A percentile compares a stretch with the other conserved stretches of the same genome.
Evolutionary conservation across 129 eudicot species (phyloP).

Genomic region (Helichrysum umbraculigerum): DNA sequence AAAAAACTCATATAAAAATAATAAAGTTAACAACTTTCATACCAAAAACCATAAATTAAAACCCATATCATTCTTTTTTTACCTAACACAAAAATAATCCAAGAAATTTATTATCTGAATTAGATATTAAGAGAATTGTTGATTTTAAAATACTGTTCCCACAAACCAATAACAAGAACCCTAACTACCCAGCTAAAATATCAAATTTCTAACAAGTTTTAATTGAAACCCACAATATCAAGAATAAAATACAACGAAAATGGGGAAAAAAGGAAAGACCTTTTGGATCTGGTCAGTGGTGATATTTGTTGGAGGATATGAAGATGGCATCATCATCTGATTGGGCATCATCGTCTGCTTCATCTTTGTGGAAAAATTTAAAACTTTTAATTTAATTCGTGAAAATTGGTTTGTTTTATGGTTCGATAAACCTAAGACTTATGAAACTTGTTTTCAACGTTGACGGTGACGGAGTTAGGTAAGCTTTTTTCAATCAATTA

Average conservation of each 20-base stretch:
- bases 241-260: neutral
- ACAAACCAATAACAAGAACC: slow-evolving; percentile 15
- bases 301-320: slow-evolving; percentile 73
- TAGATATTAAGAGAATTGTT: neutral
- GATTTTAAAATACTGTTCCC: neutral
- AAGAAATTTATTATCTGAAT: too few relatives aligned
- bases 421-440: slow-evolving; percentile 19
- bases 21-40: neutral
- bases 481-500: neutral
- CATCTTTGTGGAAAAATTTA: slow-evolving; percentile 21
- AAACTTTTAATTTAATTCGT: neutral
- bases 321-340: slow-evolving; percentile 40
- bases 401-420: neutral
- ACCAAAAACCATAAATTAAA: neutral
- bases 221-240: neutral
- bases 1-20: neutral
- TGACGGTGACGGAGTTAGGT: slow-evolving; percentile 27
- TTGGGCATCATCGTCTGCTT: slow-evolving; percentile 70
- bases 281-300: slow-evolving; percentile 97
- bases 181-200: slow-evolving; percentile 8
- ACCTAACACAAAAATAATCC: too few relatives aligned
- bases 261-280: slow-evolving; percentile 36
- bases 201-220: slow-evolving; percentile 6
- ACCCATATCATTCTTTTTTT: neutral
- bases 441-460: neutral